These are phyloP conservation scores for Neoarthrinium moseri DNA, from an alignment of 2,329 filamentous ascomycete species.

Conservation along the genomic window DNA sequence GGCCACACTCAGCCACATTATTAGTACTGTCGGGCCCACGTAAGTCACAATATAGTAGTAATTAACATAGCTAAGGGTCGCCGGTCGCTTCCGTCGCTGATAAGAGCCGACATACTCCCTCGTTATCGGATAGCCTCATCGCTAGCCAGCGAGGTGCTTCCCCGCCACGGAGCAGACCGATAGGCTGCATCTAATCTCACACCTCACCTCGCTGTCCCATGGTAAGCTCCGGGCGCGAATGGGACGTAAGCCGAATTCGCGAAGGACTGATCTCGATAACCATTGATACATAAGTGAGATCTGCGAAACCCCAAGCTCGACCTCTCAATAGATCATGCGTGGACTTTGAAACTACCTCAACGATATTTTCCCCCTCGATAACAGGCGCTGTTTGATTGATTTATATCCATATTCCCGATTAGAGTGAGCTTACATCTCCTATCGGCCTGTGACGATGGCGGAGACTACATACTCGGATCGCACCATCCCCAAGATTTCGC, in stretches of 20 bases:
- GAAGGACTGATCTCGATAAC: no score
- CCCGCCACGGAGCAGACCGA: constrained; percentile 7
- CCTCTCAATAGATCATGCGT: no score
- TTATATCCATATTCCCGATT: no score
- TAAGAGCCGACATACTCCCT: neutral
- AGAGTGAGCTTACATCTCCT: no score
- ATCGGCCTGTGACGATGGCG: constrained; percentile 21
- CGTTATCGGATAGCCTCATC: constrained; percentile 1
- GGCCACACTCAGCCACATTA: no score
- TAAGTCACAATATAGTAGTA: neutral
- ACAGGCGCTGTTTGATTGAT: neutral
- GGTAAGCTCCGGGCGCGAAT: neutral
- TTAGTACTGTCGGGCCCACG: no score
- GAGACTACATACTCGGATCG: constrained; percentile 39
- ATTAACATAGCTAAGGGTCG: neutral
- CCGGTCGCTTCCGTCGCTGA: constrained; percentile 4
- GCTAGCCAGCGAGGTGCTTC: neutral
- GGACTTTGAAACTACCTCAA: no score
- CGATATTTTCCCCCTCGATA: no score
- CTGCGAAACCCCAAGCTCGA: no score
- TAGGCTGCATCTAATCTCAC: neutral
- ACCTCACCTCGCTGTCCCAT: neutral
- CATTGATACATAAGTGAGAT: no score
- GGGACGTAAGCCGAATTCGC: neutral
- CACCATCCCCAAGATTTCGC: constrained; percentile 50